Evolutionary conservation across 2,329 filamentous ascomycete genomes (phyloP), one percentile per base, ranked within the genome.

Genomic region (Aspergillus awamori): DNA sequence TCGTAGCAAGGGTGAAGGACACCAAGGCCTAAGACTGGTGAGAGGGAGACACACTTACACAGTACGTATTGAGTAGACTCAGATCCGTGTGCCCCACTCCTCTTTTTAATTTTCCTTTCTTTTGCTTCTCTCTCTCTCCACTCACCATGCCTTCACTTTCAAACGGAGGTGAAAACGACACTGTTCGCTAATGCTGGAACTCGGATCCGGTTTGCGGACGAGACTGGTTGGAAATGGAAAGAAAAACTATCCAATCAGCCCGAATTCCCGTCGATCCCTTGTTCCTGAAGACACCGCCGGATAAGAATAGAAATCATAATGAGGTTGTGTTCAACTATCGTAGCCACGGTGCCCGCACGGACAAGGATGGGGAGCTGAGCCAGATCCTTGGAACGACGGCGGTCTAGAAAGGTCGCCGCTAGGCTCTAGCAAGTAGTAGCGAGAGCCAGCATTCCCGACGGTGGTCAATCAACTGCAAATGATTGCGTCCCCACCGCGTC

Each of bases 351-450:
- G 39, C 28, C 53, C 58, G 60, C 57, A 60, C 57, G 53, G 57
- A 60, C 58, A 58, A 52, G 58, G 58, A 48, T 56, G 53, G 53
- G 41, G 39, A 49, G 48, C 30, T 38, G 56, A 58, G 47, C 57
- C 61, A 61, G 64, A 63, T 63, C 65, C 63, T 45, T 66, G 65
- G 61, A 66, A 65, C 61, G 62, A 55, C 60, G 62, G 59, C 53
- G 64, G 64, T 60, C 60, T 62, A 62, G 60, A 63, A 65, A 63
- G 60, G 63, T 47, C 56, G 49, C 55, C 43, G 45, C 48, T 64
- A 58, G 58, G 53, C 53, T 43, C 22, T 36, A 58, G 52, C 24
- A 58, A 13, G 22, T 24, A 30, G 28, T 30, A 20, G 30, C 51
- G 15, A 36, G 22, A 38, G 20, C 20, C 30, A 45, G 53, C 53